phyloP scores from a whole-genome alignment of 2,329 filamentous ascomycete genomes.

The Pseudopithomyces chartarum region DNA sequence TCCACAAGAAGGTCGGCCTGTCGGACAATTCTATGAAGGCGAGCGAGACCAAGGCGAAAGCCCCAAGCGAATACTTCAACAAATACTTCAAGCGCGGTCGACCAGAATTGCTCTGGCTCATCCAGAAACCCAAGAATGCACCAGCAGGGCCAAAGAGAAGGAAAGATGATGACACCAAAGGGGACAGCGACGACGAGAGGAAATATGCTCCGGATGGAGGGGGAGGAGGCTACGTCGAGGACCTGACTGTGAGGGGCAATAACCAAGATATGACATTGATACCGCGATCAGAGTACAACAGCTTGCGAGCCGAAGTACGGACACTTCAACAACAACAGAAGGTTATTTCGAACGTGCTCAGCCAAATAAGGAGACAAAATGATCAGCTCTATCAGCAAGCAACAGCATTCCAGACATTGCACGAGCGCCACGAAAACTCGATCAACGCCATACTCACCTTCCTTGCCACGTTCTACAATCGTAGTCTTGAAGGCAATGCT shows the following conservation, averaged over 20 bases:
- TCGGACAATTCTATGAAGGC: conserved; percentile 98
- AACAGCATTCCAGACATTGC: conserved; percentile 84
- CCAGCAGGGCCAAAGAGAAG: conserved; percentile 54
- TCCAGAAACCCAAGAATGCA: conserved; percentile 89
- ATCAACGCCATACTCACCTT: conserved; percentile 99
- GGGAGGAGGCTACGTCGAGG: conserved; percentile 46
- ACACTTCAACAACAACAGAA: conserved; percentile 85
- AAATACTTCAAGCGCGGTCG: conserved; percentile 93
- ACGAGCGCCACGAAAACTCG: conserved; percentile 96
- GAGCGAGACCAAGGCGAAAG: conserved; percentile 96
- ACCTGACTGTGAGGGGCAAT: conserved; percentile 39
- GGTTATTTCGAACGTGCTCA: conserved; percentile 82
- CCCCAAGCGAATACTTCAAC: conserved; percentile 97
- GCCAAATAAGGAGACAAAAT: conserved; percentile 81
- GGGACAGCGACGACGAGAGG: conserved; percentile 71
- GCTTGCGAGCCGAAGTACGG: conserved; percentile 78
- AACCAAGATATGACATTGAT: conserved; percentile 57
- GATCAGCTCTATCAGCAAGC: conserved; percentile 87
- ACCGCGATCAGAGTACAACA: conserved; percentile 73
- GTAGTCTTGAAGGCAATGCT: conserved; percentile 84
- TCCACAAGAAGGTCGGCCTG: conserved; percentile 65
- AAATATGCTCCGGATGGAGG: conserved; percentile 52
- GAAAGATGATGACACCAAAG: conserved; percentile 63
- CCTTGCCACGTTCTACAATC: conserved; percentile 92
- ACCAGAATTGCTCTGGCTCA: conserved; percentile 91